Percentiles rank a stretch among this genome's conserved stretches.
These are phyloP conservation scores for Aschersonia sp. DNA, from an alignment of 2,329 filamentous ascomycete species.

Conservation along the genomic window DNA sequence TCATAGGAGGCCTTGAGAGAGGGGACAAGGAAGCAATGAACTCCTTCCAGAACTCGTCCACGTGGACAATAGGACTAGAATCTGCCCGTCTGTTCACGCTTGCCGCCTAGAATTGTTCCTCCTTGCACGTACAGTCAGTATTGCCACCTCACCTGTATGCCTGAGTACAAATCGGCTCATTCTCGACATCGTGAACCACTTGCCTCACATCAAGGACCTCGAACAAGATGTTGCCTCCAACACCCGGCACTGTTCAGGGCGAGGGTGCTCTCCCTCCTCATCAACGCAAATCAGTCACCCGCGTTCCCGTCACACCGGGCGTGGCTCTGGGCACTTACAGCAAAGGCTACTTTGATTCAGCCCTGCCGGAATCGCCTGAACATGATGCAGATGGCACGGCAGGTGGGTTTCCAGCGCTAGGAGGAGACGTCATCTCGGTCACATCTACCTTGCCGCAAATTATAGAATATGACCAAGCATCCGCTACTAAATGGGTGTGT, in stretches of 20 bases:
- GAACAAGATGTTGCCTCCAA: background rate
- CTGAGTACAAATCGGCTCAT: background rate
- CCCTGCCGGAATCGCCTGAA: background rate
- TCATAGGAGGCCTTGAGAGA: background rate
- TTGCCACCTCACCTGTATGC: no score
- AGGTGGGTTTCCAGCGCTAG: background rate
- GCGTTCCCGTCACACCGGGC: constrained; percentile 4
- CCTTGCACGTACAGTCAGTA: no score
- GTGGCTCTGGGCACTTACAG: constrained; percentile 3
- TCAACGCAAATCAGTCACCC: constrained; percentile 1
- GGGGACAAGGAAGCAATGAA: no score
- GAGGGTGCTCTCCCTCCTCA: constrained; percentile 3
- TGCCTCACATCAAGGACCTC: background rate
- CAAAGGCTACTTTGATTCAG: constrained; percentile 1
- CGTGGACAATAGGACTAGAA: no score
- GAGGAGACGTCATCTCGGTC: background rate
- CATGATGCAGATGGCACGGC: background rate
- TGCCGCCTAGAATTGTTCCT: no score
- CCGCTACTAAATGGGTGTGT: constrained; percentile 1
- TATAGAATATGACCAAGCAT: background rate
- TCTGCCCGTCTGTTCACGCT: no score
- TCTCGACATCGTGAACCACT: background rate
- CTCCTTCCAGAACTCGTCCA: no score
- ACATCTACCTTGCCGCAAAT: constrained; percentile 3
- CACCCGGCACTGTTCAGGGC: background rate